These are phyloP conservation scores for Helianthus annuus DNA, from an alignment of 129 eudicot species.

Conservation along the genomic window HanXRQr2.0-SUNRISE NC_035435.2:4688596-4689095, in stretches of 20 bases:
- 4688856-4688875: conserved; percentile 58
- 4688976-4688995: conserved; percentile 86
- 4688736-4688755: conserved; percentile 84
- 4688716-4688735: conserved; percentile 83
- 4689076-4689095: conserved; percentile 81
- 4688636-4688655: neutral
- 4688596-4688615: neutral
- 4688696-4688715: conserved; percentile 8
- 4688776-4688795: conserved; percentile 43
- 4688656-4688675: neutral
- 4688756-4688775: conserved; percentile 81
- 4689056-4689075: conserved; percentile 89
- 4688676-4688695: neutral
- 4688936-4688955: conserved; percentile 74
- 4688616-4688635: neutral
- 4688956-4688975: conserved; percentile 87
- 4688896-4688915: conserved; percentile 71
- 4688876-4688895: conserved; percentile 67
- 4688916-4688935: conserved; percentile 65
- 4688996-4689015: conserved; percentile 75
- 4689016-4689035: conserved; percentile 97
- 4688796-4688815: conserved; percentile 35
- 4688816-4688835: conserved; percentile 35
- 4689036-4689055: conserved; percentile 91
- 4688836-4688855: conserved; percentile 46